Evolutionary conservation across 257 asterid species (phyloP), one percentile per base, ranked within the genome.

Genomic region (Forsythia suspensa): DNA sequence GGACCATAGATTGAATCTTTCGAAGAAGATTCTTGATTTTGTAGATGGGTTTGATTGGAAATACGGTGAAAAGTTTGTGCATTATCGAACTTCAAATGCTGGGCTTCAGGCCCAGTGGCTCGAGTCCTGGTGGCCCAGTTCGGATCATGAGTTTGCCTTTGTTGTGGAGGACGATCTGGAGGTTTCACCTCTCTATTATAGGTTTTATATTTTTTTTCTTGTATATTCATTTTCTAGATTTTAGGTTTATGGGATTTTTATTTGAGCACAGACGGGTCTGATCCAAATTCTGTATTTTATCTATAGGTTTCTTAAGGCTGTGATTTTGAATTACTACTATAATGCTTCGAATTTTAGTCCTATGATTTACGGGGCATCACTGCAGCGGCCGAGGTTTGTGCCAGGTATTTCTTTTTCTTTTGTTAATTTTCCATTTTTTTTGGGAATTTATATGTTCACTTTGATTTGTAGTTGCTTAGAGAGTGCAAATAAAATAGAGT

Each of bases 151-250:
- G 87, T 91, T 89, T 86, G 94, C 92, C 37, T 96, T 96, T 80
- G 92, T 96, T 77, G 98, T 92, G 59, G 99, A 96, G 86, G 99
- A 96, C 84, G 98, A 96, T 94, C 91, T 94, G 67, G 93, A 94
- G 86, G 84, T 95, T 81, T 94, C 99, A 55, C 97, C 96, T 72
- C 84, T 92, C 72, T 95, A 94, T 84, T 94, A 90, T 75, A 86
- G 96, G 96, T 93, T 82, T 9, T 44, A 10, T 15, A 46, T 59
- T 44, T 18, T 43, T 46, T 37, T 18, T 3, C 15, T 52, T 15
- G 65, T 21, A 51, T 39, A n/a, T 40, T 8, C 16, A 43, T 10
- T 15, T 59, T 57, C 12, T 55, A 55, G 5, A 38, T 9, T 11
- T 6, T 70, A n/a, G 3, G 48, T 71, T 55, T 41, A 16, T 16